Conservation (phyloP, 1,139 yeast genomes). For the Debaryomyces sp. region DNA sequence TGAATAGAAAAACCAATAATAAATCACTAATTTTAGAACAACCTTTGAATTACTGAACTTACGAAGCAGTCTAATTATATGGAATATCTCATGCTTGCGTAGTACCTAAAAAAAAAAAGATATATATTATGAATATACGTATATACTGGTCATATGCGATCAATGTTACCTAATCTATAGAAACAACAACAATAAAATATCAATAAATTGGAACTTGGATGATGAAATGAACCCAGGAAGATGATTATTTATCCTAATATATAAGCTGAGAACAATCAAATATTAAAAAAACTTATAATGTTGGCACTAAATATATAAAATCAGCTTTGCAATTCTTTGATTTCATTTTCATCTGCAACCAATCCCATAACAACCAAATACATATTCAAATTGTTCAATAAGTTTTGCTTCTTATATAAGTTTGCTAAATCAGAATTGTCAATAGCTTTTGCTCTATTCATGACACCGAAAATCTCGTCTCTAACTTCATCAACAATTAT, state of each 20-base stretch:
- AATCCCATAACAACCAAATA: conserved; percentile 96
- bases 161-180: conserved; percentile 1
- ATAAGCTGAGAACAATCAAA: neutral
- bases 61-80: no score
- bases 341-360: conserved; percentile 75
- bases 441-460: conserved; percentile 77
- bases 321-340: conserved; percentile 47
- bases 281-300: neutral
- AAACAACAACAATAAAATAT: conserved; percentile 5
- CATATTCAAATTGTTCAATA: conserved; percentile 81
- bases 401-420: conserved; percentile 60
- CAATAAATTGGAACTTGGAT: neutral
- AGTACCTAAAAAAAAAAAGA: neutral
- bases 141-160: neutral
- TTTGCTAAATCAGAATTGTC: conserved; percentile 56
- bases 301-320: neutral
- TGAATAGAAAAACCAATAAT: neutral
- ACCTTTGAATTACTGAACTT: neutral
- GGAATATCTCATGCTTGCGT: neutral
- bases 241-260: neutral
- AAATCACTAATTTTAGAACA: neutral
- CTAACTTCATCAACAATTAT: conserved; percentile 93
- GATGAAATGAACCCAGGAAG: neutral
- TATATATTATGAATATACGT: neutral
- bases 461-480: conserved; percentile 89